Evolutionary conservation across 345 rosid genomes (phyloP).

Genomic region (Hevea brasiliensis): DNA sequence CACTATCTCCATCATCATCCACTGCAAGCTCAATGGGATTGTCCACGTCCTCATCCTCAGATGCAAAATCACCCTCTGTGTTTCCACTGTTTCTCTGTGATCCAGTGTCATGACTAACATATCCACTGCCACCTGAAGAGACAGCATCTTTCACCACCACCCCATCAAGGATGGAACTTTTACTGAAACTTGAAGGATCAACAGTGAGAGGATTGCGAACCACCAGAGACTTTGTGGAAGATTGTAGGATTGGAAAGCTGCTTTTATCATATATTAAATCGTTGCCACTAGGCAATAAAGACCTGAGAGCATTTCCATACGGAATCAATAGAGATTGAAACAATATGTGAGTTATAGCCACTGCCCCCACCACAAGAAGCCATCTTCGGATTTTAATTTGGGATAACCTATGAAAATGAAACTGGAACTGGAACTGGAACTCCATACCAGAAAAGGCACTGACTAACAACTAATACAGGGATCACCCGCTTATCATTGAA

Average conservation of each 20-base stretch:
- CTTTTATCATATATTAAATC: slow-evolving; percentile 17
- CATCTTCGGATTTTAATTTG: slow-evolving; percentile 52
- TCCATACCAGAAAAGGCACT: slow-evolving; percentile 39
- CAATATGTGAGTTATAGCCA: slow-evolving; percentile 57
- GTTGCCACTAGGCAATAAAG: slow-evolving; percentile 41
- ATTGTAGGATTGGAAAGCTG: slow-evolving; percentile 17
- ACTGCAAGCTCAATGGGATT: slow-evolving; percentile 16
- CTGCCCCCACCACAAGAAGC: slow-evolving; percentile 46
- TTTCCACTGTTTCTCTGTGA: slow-evolving; percentile 1
- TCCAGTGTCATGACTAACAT: slow-evolving; percentile 21
- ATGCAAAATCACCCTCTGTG: slow-evolving; percentile 21
- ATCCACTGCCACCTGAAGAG: slow-evolving; percentile 19
- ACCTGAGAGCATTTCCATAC: slow-evolving; percentile 59
- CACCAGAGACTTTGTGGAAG: slow-evolving; percentile 43
- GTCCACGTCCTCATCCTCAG: slow-evolving; percentile 22
- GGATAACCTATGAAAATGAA: slow-evolving; percentile 34
- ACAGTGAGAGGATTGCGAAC: slow-evolving; percentile 61
- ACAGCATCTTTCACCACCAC: slow-evolving; percentile 27
- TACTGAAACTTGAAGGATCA: slow-evolving; percentile 39
- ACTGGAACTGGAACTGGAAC: slow-evolving; percentile 29
- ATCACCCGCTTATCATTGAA: slow-evolving; percentile 9
- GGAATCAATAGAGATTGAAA: slow-evolving; percentile 73
- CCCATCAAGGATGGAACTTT: slow-evolving; percentile 22
- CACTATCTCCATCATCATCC: slow-evolving; percentile 9
- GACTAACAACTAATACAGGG: slow-evolving; percentile 13